Evolutionary conservation across 305 asterid species (phyloP), one percentile per base, ranked within the genome.

Genomic region (Stenogyne calaminthoides): DNA sequence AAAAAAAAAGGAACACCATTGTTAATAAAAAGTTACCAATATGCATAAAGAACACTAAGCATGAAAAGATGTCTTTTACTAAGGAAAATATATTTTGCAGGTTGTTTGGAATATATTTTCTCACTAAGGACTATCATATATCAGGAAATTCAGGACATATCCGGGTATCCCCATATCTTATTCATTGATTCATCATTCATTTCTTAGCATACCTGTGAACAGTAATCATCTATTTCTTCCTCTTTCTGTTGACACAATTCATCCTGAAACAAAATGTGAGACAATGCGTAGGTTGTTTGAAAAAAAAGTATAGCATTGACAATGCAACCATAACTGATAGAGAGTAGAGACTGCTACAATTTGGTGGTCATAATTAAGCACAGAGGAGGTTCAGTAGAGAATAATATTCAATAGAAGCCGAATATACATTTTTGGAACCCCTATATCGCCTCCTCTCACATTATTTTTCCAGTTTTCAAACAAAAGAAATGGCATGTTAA

Each of bases 151-250:
- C 44, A 66, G 61, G 66, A 70, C 60, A 66, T 16, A 39, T 36
- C 36, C 59, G 1, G 12, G 14, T 7, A 18, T 54, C 29, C 71
- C 34, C 64, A 44, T 78, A 58, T 62, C 47, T 58, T 44, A 70
- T 72, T 20, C 64, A 65, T 54, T 7, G 29, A 54, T 54, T 9
- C 59, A 54, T 27, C 60, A 54, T 54, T 9, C 59, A 19, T 44
- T 64, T 64, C 39, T 68, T 52, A 52, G 70, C 80, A 49, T 79
- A 92, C 99, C 98, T 88, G 98, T 19, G 99, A 95, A 83, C 98
- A 95, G 75, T 95, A 95, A 81, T 95, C 97, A 80, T 95, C 99
- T 88, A 92, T 89, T 82, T 89, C 95, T 76, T 95, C 99, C 85
- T 95, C 99, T 83, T 83, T 83, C 77, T 78, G 89, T 81, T 95